These are phyloP conservation scores for Coniella lustricola DNA, from an alignment of 2,329 filamentous ascomycete species.

Conservation along the genomic window DNA sequence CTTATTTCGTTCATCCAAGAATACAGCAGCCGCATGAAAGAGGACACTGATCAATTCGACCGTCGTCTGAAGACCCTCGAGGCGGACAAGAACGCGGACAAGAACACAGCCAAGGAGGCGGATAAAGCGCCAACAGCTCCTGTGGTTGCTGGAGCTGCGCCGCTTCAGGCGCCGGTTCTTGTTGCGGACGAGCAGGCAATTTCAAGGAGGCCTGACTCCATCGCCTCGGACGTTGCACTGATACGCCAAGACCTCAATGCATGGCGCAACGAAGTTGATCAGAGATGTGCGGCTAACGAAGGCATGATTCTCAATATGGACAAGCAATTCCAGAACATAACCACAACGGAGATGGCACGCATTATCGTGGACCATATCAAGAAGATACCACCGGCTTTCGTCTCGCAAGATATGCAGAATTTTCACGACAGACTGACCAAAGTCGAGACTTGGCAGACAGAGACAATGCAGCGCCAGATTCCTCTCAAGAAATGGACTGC, in stretches of 20 bases:
- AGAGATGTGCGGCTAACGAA: slow-evolving; percentile 1
- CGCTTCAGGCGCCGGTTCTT: neutral
- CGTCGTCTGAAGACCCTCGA: neutral
- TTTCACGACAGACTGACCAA: slow-evolving; percentile 7
- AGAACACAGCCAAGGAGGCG: too few relatives aligned
- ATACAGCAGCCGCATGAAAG: neutral
- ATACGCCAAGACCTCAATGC: neutral
- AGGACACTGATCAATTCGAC: neutral
- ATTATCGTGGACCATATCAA: slow-evolving; percentile 12
- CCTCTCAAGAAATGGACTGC: neutral
- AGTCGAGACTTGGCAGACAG: slow-evolving; percentile 1
- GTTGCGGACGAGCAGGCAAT: neutral
- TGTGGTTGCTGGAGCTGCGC: neutral
- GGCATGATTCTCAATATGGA: slow-evolving; percentile 8
- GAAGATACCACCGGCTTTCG: neutral
- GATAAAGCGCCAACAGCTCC: neutral
- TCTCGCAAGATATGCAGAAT: slow-evolving; percentile 6
- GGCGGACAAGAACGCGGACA: neutral
- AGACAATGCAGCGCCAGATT: neutral
- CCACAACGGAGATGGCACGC: slow-evolving; percentile 6
- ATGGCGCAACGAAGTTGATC: neutral
- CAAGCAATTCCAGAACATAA: slow-evolving; percentile 12
- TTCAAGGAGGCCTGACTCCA: neutral
- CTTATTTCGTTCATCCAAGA: neutral
- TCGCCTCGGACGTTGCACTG: neutral